These are phyloP conservation scores for Rutstroemia sydowiana DNA, from an alignment of 2,329 filamentous ascomycete species.

Conservation along the genomic window DNA sequence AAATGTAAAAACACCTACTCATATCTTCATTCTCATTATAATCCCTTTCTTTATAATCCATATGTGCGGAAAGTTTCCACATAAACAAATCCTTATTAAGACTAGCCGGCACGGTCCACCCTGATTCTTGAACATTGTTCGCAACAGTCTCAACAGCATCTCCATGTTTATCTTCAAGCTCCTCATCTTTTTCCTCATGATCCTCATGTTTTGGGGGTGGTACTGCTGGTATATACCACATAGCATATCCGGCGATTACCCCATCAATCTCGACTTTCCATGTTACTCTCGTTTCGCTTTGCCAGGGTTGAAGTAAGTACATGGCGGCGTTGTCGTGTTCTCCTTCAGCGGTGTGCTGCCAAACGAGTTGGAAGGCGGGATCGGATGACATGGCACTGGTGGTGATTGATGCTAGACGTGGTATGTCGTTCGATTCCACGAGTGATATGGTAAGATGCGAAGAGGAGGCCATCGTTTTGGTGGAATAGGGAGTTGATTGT, in stretches of 20 bases:
- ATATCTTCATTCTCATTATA: neutral
- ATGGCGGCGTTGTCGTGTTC: neutral
- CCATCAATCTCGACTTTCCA: neutral
- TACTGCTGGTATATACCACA: neutral
- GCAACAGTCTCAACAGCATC: neutral
- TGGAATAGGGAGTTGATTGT: too few relatives aligned
- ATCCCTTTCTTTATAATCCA: neutral
- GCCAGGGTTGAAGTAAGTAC: neutral
- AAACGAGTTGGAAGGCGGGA: too few relatives aligned
- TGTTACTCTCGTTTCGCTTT: neutral
- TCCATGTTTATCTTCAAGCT: too few relatives aligned
- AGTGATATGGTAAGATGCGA: too few relatives aligned
- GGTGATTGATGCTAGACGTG: too few relatives aligned
- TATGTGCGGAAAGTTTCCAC: neutral
- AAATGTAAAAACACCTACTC: neutral
- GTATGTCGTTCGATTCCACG: too few relatives aligned
- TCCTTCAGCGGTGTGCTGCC: too few relatives aligned
- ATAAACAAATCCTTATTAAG: slow-evolving; percentile 3
- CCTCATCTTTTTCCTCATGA: rapidly evolving
- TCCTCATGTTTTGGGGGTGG: neutral
- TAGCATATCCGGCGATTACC: neutral
- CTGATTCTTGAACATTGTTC: neutral
- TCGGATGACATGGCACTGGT: too few relatives aligned
- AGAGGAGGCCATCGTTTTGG: too few relatives aligned
- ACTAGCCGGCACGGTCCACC: neutral